These are phyloP conservation scores for Pythium sukuiense DNA, from an alignment of 352 stramenopile genomes.

Conservation along the genomic window DNA sequence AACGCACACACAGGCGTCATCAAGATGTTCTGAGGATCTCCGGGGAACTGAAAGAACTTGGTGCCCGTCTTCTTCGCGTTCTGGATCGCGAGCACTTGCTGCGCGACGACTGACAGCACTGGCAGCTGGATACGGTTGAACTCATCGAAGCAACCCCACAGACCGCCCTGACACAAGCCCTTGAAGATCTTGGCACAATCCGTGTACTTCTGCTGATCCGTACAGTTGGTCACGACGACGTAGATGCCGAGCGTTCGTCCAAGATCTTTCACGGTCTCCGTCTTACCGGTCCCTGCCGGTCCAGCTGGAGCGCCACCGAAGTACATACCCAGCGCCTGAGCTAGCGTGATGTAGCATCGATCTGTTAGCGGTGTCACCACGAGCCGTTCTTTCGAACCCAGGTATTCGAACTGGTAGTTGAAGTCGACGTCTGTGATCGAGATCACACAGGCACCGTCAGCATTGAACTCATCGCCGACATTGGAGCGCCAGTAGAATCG, in stretches of 20 bases:
- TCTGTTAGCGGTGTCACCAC: slow-evolving; percentile 98
- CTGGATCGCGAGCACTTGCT: slow-evolving; percentile 97
- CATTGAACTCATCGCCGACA: slow-evolving; percentile 92
- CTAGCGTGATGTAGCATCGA: slow-evolving; percentile 97
- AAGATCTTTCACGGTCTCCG: slow-evolving; percentile 97
- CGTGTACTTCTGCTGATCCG: slow-evolving; percentile 97
- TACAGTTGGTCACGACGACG: slow-evolving; percentile 97
- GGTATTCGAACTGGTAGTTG: slow-evolving; percentile 98
- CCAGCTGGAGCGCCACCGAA: slow-evolving; percentile 95
- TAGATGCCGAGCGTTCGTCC: slow-evolving; percentile 95
- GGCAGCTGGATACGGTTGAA: slow-evolving; percentile 98
- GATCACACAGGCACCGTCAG: slow-evolving; percentile 95
- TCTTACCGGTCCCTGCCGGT: slow-evolving; percentile 96
- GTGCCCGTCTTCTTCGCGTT: slow-evolving; percentile 97
- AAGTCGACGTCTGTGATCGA: slow-evolving; percentile 98
- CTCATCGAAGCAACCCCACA: slow-evolving; percentile 98
- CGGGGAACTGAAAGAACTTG: slow-evolving; percentile 97
- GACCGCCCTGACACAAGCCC: slow-evolving; percentile 93
- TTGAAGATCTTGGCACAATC: slow-evolving; percentile 99
- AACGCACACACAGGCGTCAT: slow-evolving; percentile 95
- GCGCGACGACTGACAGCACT: slow-evolving; percentile 96
- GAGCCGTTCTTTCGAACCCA: slow-evolving; percentile 96
- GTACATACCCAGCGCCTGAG: slow-evolving; percentile 97
- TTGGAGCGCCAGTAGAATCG: slow-evolving; percentile 97
- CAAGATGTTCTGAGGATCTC: slow-evolving; percentile 96